phyloP scores from a whole-genome alignment of 164 flowering plant genomes.

The Cinnamomum chago region DNA sequence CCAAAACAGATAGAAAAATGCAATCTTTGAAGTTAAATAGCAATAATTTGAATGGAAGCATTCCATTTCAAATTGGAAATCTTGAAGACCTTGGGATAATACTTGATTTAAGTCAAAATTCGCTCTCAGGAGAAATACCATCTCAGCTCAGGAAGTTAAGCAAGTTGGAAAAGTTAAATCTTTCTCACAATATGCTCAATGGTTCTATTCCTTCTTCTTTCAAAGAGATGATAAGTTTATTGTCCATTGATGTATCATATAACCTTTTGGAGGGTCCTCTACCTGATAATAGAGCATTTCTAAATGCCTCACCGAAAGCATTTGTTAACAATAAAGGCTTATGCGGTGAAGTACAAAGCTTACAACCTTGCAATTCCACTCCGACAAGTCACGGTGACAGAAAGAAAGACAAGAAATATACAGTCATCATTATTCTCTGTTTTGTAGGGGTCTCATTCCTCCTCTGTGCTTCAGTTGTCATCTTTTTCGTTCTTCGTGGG shows the following conservation, averaged over 20 bases:
- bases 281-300: constrained; percentile 6
- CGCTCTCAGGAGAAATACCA: constrained; percentile 6
- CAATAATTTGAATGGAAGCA: background rate
- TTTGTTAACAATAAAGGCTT: constrained; percentile 21
- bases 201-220: constrained; percentile 10
- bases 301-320: constrained; percentile 1
- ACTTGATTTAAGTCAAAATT: background rate
- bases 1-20: constrained; percentile 18
- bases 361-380: constrained; percentile 23
- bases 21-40: background rate
- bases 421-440: background rate
- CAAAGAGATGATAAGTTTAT: background rate
- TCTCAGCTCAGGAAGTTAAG: background rate
- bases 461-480: background rate
- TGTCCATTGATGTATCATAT: constrained; percentile 4
- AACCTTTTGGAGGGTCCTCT: constrained; percentile 7
- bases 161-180: background rate
- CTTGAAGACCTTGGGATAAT: background rate
- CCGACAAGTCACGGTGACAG: background rate
- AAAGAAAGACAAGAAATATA: background rate
- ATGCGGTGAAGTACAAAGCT: constrained; percentile 39
- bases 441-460: background rate
- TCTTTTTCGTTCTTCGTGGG: background rate
- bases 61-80: background rate
- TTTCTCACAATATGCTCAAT: constrained; percentile 2